Conservation (phyloP, 2,329 filamentous ascomycete species). For the Diaporthe sp. region DNA sequence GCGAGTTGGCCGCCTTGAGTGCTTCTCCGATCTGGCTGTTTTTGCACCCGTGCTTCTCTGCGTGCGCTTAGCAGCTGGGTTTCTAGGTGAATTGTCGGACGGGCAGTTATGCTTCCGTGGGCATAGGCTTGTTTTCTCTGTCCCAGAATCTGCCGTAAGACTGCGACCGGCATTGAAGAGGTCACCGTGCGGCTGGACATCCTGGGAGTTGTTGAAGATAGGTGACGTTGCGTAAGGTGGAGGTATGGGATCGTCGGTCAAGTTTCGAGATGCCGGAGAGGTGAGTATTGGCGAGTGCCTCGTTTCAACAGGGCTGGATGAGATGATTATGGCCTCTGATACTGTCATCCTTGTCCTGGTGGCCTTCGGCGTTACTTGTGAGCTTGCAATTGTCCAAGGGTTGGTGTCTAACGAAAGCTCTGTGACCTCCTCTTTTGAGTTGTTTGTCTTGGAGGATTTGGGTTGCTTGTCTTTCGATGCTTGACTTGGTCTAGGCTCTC, state of each 20-base stretch:
- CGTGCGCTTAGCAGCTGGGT: slow-evolving; percentile 25
- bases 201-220: neutral
- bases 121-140: neutral
- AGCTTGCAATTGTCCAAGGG: slow-evolving; percentile 57
- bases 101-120: slow-evolving; percentile 12
- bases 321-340: slow-evolving; percentile 46
- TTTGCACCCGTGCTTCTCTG: neutral
- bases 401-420: slow-evolving; percentile 48
- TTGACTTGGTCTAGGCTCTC: neutral
- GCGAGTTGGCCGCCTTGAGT: neutral
- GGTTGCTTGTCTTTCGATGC: slow-evolving; percentile 48
- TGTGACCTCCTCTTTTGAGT: slow-evolving; percentile 41
- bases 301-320: slow-evolving; percentile 46
- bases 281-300: slow-evolving; percentile 29
- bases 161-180: neutral
- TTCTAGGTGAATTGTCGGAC: neutral
- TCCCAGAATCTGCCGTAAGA: neutral
- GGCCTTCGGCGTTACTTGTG: slow-evolving; percentile 51
- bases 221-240: neutral
- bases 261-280: neutral
- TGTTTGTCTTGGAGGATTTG: slow-evolving; percentile 39
- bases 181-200: neutral
- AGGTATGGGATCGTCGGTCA: neutral
- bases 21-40: neutral
- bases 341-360: slow-evolving; percentile 36